A percentile compares a stretch with the other conserved stretches of the same genome.
phyloP scores from a whole-genome alignment of 1,284 basidiomycete genomes.

The Trametes sp. region DNA sequence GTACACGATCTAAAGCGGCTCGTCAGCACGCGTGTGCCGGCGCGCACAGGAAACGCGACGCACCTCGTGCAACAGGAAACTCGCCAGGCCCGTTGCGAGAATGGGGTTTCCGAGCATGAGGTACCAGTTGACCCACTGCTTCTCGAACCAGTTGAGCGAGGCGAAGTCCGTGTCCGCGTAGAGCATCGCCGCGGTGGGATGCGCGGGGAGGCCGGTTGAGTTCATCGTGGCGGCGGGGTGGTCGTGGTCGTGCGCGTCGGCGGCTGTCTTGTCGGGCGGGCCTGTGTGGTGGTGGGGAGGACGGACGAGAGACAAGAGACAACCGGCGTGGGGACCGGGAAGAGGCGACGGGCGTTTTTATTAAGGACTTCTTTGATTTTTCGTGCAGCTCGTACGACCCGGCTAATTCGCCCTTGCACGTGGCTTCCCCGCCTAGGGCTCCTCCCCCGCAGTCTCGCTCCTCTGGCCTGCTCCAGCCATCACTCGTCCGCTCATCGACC shows the following conservation, averaged over 20 bases:
- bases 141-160: constrained; percentile 79
- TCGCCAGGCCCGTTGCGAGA: constrained; percentile 94
- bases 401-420: constrained; percentile 20
- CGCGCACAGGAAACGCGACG: constrained; percentile 37
- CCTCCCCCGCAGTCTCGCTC: constrained; percentile 12
- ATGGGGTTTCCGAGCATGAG: constrained; percentile 89
- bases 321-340: constrained; percentile 22
- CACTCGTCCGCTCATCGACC: constrained; percentile 7
- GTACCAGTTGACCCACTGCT: constrained; percentile 87
- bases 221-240: constrained; percentile 31
- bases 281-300: background rate
- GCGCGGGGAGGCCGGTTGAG: constrained; percentile 33
- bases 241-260: constrained; percentile 13
- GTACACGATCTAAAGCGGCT: constrained; percentile 81
- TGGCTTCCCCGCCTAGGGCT: constrained; percentile 15
- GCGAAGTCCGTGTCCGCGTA: constrained; percentile 71
- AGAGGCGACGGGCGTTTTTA: constrained; percentile 20
- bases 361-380: constrained; percentile 18
- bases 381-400: constrained; percentile 30
- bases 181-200: constrained; percentile 47
- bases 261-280: background rate
- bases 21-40: background rate
- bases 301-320: constrained; percentile 20
- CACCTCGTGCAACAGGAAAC: constrained; percentile 94
- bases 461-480: constrained; percentile 31